phyloP scores from a whole-genome alignment of 164 flowering plant genomes.

The Vitis amurensis region DNA sequence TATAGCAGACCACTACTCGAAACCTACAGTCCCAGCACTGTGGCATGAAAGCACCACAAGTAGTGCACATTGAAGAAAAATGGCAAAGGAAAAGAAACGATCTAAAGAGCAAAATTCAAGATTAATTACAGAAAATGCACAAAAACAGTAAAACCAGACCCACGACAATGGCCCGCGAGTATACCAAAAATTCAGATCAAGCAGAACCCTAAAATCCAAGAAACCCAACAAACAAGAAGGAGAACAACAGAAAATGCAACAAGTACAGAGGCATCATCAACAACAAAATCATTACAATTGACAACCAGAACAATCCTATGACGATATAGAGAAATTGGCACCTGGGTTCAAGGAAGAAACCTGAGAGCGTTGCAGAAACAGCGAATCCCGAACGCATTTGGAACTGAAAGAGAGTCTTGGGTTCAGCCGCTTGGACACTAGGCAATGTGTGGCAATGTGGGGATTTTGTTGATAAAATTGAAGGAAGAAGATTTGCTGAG shows the following conservation, averaged over 20 bases:
- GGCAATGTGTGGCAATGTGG: too few relatives aligned
- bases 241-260: not conserved
- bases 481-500: not conserved
- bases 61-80: too few relatives aligned
- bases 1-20: not conserved
- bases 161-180: not conserved
- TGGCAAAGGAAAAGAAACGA: too few relatives aligned
- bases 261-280: not conserved
- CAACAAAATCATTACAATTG: too few relatives aligned
- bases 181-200: not conserved
- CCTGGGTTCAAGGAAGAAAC: conserved; percentile 8
- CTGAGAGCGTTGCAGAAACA: conserved; percentile 15
- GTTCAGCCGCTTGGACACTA: not conserved
- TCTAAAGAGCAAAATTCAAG: not conserved
- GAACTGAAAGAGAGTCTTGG: not conserved
- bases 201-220: not conserved
- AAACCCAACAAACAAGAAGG: not conserved
- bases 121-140: not conserved
- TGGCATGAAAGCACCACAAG: too few relatives aligned
- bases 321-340: conserved; percentile 8
- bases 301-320: too few relatives aligned
- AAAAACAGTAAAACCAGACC: not conserved
- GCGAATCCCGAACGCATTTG: conserved; percentile 8
- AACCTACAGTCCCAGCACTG: too few relatives aligned
- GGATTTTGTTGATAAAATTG: conserved; percentile 9